Evolutionary conservation across 2,329 filamentous ascomycete species (phyloP).

Genomic region (Sporothrix inflata): DNA sequence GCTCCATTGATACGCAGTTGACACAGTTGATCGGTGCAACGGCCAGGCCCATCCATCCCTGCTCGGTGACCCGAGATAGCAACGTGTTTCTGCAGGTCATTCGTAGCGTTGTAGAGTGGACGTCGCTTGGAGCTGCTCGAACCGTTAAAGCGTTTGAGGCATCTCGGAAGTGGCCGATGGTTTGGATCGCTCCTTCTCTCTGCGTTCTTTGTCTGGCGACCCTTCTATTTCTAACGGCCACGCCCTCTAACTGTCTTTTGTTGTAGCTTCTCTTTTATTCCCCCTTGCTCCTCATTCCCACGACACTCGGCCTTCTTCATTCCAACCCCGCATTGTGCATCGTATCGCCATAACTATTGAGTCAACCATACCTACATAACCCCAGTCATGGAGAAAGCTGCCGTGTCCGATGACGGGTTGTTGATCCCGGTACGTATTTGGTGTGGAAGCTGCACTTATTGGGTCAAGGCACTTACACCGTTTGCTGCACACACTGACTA

Average conservation of each 20-base stretch:
- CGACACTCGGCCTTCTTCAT: background rate
- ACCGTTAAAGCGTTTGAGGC: background rate
- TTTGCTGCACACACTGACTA: background rate
- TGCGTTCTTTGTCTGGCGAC: background rate
- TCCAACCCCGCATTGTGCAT: background rate
- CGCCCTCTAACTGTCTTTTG: background rate
- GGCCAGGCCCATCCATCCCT: background rate
- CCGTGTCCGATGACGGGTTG: constrained; percentile 37
- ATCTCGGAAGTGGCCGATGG: constrained; percentile 28
- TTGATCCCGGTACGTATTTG: constrained; percentile 36
- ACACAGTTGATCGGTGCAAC: background rate
- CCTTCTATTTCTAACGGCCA: background rate
- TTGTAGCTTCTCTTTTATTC: background rate
- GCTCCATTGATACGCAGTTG: background rate
- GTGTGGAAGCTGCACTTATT: background rate
- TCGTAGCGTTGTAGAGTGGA: background rate
- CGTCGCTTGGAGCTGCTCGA: background rate
- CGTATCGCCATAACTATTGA: background rate
- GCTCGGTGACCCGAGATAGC: background rate
- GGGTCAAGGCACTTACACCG: background rate
- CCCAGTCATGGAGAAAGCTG: constrained; percentile 41
- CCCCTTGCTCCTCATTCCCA: background rate
- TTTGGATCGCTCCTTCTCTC: constrained; percentile 7
- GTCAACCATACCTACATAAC: background rate
- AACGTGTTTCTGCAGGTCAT: background rate